Conservation (phyloP, 176 grass and related monocot genomes). For the Oryza longistaminata region DNA sequence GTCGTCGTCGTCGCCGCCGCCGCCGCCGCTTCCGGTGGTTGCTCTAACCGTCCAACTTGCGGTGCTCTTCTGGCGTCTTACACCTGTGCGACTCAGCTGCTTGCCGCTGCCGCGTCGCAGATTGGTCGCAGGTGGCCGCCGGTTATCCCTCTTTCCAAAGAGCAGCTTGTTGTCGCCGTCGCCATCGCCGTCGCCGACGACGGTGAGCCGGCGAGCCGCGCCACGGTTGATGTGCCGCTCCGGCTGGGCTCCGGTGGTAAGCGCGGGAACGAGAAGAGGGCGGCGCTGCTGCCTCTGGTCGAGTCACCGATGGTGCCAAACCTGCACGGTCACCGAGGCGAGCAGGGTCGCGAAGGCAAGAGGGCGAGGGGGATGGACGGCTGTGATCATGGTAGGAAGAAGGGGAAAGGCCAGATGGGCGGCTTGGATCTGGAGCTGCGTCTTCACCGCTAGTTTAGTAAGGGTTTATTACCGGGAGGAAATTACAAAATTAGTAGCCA, state of each 20-base stretch:
- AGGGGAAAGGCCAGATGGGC: not conserved
- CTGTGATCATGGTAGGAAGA: not conserved
- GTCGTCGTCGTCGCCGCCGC: not conserved
- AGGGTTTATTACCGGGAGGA: not conserved
- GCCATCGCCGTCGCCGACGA: not conserved
- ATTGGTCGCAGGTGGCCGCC: not conserved
- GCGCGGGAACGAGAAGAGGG: too few species aligned
- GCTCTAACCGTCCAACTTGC: not conserved
- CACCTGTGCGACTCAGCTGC: not conserved
- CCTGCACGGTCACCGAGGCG: not conserved
- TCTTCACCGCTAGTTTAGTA: not conserved
- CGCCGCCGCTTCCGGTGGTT: not conserved
- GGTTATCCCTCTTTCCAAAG: too few species aligned
- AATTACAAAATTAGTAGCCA: not conserved
- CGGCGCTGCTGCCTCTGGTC: too few species aligned
- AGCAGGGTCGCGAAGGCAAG: not conserved
- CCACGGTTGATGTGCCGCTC: not conserved
- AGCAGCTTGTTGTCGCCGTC: not conserved
- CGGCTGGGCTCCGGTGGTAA: not conserved
- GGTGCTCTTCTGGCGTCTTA: not conserved
- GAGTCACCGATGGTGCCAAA: too few species aligned
- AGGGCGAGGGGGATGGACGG: not conserved
- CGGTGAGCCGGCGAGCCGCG: not conserved
- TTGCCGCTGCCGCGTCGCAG: not conserved
- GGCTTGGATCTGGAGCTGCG: not conserved